Conservation (phyloP, 164 flowering plant genomes). For the Saururus chinensis region DNA sequence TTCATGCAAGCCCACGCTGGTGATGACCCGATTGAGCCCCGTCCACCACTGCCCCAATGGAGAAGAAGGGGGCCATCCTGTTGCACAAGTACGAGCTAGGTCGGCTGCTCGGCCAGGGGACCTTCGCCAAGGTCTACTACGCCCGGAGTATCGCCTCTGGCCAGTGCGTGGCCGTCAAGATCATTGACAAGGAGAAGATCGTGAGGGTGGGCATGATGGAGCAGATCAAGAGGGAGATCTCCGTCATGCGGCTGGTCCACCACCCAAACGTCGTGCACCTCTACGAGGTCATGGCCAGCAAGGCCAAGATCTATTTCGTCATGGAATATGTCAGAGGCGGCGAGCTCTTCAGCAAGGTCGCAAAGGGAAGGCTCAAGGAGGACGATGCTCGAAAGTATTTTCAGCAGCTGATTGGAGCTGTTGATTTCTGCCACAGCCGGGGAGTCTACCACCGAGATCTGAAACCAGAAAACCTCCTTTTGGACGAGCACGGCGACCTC, state of each 20-base stretch:
- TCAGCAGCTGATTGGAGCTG: constrained; percentile 22
- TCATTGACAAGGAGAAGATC: constrained; percentile 27
- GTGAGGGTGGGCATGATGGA: constrained; percentile 20
- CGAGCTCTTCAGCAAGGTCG: constrained; percentile 27
- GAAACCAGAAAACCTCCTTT: constrained; percentile 33
- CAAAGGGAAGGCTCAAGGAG: constrained; percentile 27
- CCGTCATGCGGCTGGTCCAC: constrained; percentile 21
- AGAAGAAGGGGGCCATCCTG: constrained; percentile 19
- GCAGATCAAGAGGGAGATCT: constrained; percentile 33
- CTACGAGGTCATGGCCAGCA: constrained; percentile 30
- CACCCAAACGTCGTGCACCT: constrained; percentile 29
- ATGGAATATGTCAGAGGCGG: constrained; percentile 30
- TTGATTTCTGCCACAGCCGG: constrained; percentile 31
- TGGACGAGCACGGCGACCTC: constrained; percentile 25
- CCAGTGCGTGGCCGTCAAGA: constrained; percentile 27
- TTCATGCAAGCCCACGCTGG: too few relatives aligned
- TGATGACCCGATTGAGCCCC: too few relatives aligned
- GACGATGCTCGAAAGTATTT: constrained; percentile 22
- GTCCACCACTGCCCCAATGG: constrained; percentile 7
- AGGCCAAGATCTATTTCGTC: constrained; percentile 21
- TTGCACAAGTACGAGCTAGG: constrained; percentile 29
- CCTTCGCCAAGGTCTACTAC: constrained; percentile 29
- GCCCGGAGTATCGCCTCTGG: constrained; percentile 19
- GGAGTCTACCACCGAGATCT: constrained; percentile 36
- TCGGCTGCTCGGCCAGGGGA: constrained; percentile 29